A percentile compares a stretch with the other conserved stretches of the same genome.
These are phyloP conservation scores for Tetramitus jugosus DNA, from an alignment of 208 protist genomes.

Conservation along the genomic window DNA sequence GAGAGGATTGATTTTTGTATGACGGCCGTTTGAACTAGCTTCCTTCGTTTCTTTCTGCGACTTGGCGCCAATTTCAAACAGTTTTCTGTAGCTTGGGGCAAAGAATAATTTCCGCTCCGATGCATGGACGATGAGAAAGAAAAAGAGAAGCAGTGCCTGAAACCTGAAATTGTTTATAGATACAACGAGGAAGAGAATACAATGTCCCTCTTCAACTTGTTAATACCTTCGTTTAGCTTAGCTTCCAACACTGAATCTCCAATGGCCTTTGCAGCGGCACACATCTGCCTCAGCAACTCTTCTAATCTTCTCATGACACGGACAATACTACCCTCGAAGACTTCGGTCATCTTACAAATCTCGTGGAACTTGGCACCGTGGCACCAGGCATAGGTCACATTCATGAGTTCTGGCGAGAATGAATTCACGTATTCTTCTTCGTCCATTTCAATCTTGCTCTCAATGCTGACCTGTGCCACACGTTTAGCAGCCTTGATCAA, in stretches of 20 bases:
- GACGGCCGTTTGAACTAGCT: no score
- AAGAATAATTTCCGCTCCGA: no score
- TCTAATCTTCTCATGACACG: conserved; percentile 92
- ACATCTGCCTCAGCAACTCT: conserved; percentile 95
- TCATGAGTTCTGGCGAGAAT: conserved; percentile 90
- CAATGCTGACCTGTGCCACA: conserved; percentile 84
- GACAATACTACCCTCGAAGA: conserved; percentile 97
- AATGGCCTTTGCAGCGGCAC: conserved; percentile 94
- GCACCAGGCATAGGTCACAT: conserved; percentile 89
- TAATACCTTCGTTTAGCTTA: conserved; percentile 93
- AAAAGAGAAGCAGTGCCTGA: no score
- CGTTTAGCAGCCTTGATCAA: conserved; percentile 67
- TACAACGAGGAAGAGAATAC: conserved; percentile 98
- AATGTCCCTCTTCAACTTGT: conserved; percentile 96
- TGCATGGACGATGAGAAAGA: no score
- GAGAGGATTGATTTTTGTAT: no score
- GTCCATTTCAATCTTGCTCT: conserved; percentile 72
- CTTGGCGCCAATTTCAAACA: no score
- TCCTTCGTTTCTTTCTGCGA: no score
- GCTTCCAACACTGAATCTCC: conserved; percentile 93
- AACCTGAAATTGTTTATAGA: no score
- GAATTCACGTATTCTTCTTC: conserved; percentile 72
- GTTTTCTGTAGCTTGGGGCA: no score
- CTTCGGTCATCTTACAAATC: conserved; percentile 88
- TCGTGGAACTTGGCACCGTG: conserved; percentile 93